Percentiles rank a stretch among this genome's conserved stretches.
Conservation (phyloP, 179 eudicot species). For the Dionaea muscipula region DNA sequence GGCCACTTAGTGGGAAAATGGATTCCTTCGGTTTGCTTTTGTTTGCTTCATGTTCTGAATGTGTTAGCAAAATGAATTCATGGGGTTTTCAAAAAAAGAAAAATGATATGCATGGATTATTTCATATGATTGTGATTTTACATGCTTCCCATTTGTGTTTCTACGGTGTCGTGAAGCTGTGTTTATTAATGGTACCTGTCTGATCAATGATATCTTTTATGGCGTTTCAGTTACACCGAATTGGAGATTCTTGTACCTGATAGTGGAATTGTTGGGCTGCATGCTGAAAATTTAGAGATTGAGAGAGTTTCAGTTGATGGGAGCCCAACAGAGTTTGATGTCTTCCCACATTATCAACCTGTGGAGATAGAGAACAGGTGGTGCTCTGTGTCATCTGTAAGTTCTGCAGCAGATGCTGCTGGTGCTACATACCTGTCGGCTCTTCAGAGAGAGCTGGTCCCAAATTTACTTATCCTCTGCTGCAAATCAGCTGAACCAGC, state of each 20-base stretch:
- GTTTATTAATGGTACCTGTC: neutral
- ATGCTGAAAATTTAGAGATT: constrained; percentile 90
- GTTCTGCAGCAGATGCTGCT: constrained; percentile 98
- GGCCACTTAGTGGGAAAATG: too few relatives aligned
- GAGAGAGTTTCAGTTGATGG: constrained; percentile 84
- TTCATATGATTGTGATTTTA: too few relatives aligned
- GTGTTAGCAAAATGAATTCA: too few relatives aligned
- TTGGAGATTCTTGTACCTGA: constrained; percentile 68
- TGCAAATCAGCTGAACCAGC: constrained; percentile 33
- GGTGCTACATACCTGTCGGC: constrained; percentile 80
- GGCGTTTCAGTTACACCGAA: constrained; percentile 60
- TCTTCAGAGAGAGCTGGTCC: constrained; percentile 80
- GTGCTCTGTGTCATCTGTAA: constrained; percentile 89
- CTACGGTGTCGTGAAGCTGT: neutral
- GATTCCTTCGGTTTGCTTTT: too few relatives aligned
- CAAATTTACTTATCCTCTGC: constrained; percentile 87
- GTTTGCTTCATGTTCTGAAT: too few relatives aligned
- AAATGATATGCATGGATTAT: too few relatives aligned
- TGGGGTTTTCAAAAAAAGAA: too few relatives aligned
- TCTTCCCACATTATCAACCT: constrained; percentile 73
- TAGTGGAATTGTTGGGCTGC: constrained; percentile 69
- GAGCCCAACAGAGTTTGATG: constrained; percentile 69
- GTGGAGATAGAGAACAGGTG: constrained; percentile 77
- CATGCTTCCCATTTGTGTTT: neutral
- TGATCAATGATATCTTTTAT: constrained; percentile 2